Conservation (phyloP, 2,329 filamentous ascomycete genomes). For the Colletotrichum lini region DNA sequence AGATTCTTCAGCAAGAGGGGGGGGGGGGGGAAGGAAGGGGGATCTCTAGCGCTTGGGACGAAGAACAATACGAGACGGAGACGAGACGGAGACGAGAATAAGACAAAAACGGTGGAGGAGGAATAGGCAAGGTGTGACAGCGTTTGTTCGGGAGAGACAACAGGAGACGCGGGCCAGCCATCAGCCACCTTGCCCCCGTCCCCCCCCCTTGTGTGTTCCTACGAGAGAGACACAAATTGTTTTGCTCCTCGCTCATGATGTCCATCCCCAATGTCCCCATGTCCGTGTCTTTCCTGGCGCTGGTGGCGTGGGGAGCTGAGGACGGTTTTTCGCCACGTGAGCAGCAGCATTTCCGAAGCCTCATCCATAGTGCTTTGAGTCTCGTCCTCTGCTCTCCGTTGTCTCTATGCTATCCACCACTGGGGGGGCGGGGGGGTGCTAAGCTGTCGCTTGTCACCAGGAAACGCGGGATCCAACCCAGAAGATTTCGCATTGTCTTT, state of each 20-base stretch:
- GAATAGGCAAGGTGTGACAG: constrained; percentile 22
- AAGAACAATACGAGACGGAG: constrained; percentile 5
- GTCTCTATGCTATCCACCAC: constrained; percentile 7
- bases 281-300: constrained; percentile 15
- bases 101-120: background rate
- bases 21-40: background rate
- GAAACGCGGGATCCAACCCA: too few relatives aligned
- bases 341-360: constrained; percentile 5
- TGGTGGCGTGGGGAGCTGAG: constrained; percentile 27
- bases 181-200: too few relatives aligned
- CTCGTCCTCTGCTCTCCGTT: background rate
- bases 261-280: constrained; percentile 3
- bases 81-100: background rate
- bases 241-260: background rate
- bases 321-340: constrained; percentile 30
- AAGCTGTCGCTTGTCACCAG: too few relatives aligned
- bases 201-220: background rate
- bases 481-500: background rate
- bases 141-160: background rate
- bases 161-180: background rate
- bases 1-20: constrained; percentile 32
- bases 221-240: background rate
- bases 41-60: background rate
- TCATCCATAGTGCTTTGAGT: background rate
- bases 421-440: too few relatives aligned